These are phyloP conservation scores for Cladosporium sp. DNA, from an alignment of 2,329 filamentous ascomycete species.

Conservation along the genomic window DNA sequence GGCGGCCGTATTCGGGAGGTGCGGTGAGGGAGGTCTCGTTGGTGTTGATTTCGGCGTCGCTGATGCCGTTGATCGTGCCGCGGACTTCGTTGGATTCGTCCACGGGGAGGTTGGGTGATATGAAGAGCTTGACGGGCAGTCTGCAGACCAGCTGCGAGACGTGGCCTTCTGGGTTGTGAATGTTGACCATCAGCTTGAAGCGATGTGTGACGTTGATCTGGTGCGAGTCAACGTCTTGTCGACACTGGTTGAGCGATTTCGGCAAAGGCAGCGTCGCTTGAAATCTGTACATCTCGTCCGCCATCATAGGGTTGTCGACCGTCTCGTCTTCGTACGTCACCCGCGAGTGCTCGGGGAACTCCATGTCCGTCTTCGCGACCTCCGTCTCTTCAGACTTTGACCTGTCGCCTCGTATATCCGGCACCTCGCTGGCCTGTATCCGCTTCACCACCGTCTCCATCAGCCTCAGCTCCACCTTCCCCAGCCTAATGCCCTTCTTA, in stretches of 20 bases:
- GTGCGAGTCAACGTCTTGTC: slow-evolving; percentile 83
- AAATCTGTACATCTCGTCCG: slow-evolving; percentile 55
- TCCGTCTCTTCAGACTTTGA: slow-evolving; percentile 32
- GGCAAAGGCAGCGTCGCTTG: slow-evolving; percentile 61
- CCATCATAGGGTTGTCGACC: slow-evolving; percentile 32
- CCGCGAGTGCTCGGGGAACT: slow-evolving; percentile 31
- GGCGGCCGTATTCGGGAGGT: slow-evolving; percentile 88
- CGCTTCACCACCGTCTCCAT: slow-evolving; percentile 63
- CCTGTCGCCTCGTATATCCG: slow-evolving; percentile 25
- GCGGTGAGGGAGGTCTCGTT: slow-evolving; percentile 59
- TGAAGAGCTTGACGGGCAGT: slow-evolving; percentile 86
- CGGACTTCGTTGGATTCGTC: slow-evolving; percentile 77
- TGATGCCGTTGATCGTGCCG: slow-evolving; percentile 37
- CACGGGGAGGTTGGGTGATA: slow-evolving; percentile 85
- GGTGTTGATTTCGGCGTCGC: slow-evolving; percentile 40
- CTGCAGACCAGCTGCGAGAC: slow-evolving; percentile 88
- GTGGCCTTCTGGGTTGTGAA: slow-evolving; percentile 93
- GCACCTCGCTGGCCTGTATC: slow-evolving; percentile 29
- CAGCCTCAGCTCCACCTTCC: slow-evolving; percentile 73
- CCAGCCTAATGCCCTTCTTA: slow-evolving; percentile 79
- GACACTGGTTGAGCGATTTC: slow-evolving; percentile 71
- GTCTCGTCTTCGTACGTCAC: slow-evolving; percentile 34
- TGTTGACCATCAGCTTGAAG: slow-evolving; percentile 80
- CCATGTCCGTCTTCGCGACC: slow-evolving; percentile 33
- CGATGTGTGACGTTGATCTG: slow-evolving; percentile 92